phyloP scores from a whole-genome alignment of 768 basidiomycete genomes.

The Collybia sordida region DNA sequence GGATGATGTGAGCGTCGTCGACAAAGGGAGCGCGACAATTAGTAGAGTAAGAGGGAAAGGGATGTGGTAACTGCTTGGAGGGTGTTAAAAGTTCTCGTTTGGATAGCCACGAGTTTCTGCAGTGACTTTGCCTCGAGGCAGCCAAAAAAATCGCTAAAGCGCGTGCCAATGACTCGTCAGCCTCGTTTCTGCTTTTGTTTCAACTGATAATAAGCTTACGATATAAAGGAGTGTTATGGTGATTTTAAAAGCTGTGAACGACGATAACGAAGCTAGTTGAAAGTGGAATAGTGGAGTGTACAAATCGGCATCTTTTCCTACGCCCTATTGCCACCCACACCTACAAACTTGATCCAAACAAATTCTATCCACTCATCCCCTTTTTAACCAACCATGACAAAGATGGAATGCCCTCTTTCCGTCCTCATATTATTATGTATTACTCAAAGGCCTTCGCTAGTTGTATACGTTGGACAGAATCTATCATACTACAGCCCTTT shows the following conservation, averaged over 20 bases:
- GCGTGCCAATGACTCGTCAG: constrained; percentile 13
- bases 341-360: constrained; percentile 2
- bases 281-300: too few species aligned
- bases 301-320: constrained; percentile 10
- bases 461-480: too few species aligned
- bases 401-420: too few species aligned
- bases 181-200: constrained; percentile 8
- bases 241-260: constrained; percentile 8
- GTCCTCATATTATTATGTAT: too few species aligned
- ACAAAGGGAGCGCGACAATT: constrained; percentile 11
- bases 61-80: constrained; percentile 11
- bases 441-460: too few species aligned
- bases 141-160: constrained; percentile 17
- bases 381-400: too few species aligned
- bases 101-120: constrained; percentile 18
- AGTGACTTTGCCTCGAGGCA: constrained; percentile 24
- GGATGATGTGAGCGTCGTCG: constrained; percentile 3
- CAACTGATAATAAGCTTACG: constrained; percentile 11
- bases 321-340: constrained; percentile 1
- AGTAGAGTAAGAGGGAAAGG: constrained; percentile 8
- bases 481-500: too few species aligned
- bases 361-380: too few species aligned
- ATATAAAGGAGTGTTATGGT: constrained; percentile 18
- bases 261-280: neutral
- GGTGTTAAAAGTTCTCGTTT: constrained; percentile 10